Evolutionary conservation across 78 protist species (phyloP).

Genomic region (Dictyostelium discoideum): DNA sequence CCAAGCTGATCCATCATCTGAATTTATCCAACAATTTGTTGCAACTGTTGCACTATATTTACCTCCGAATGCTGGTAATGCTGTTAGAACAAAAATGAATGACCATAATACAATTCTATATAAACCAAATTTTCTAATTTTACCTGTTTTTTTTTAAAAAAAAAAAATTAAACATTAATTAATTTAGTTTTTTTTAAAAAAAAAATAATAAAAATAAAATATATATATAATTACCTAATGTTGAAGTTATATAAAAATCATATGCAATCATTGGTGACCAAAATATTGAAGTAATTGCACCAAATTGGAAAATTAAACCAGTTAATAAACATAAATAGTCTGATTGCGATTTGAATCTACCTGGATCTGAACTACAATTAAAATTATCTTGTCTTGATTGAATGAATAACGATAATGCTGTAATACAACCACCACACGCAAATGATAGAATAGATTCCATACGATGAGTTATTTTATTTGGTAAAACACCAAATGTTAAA

Average conservation of each 20-base stretch:
- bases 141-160: background rate
- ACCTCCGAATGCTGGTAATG: background rate
- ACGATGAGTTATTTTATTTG: constrained; percentile 14
- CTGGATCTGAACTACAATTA: background rate
- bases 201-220: background rate
- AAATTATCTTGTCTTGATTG: background rate
- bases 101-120: constrained; percentile 10
- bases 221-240: background rate
- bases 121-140: background rate
- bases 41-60: background rate
- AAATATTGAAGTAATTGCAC: background rate
- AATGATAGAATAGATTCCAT: constrained; percentile 29
- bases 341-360: constrained; percentile 8
- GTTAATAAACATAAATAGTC: constrained; percentile 16
- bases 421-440: background rate
- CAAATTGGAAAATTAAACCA: constrained; percentile 42
- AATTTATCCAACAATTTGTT: constrained; percentile 21
- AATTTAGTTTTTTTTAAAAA: background rate
- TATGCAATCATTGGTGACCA: background rate
- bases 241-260: constrained; percentile 25
- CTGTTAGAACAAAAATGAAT: background rate
- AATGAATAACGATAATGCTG: background rate
- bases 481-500: constrained; percentile 24
- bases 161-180: no score
- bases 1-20: constrained; percentile 10